Conservation (phyloP, 805 yeast genomes). For the Ogataea pini region DNA sequence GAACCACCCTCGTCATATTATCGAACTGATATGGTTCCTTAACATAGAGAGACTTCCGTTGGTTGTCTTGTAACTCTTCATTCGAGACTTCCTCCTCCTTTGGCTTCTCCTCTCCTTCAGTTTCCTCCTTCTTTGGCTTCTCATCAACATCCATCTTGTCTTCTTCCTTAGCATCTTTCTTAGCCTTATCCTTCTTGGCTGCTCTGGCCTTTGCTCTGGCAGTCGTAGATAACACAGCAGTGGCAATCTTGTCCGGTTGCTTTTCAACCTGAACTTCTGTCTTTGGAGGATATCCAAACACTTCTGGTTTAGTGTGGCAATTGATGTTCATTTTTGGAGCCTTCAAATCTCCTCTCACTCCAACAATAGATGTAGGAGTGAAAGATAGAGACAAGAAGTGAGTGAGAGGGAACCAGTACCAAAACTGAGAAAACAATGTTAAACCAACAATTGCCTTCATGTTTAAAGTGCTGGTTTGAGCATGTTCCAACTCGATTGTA, state of each 20-base stretch:
- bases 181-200: slow-evolving; percentile 50
- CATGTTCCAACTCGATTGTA: slow-evolving; percentile 87
- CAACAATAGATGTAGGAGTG: slow-evolving; percentile 87
- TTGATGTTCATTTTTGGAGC: slow-evolving; percentile 81
- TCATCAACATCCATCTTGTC: slow-evolving; percentile 44
- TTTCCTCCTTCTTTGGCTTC: slow-evolving; percentile 29
- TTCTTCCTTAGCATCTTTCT: slow-evolving; percentile 37
- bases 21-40: slow-evolving; percentile 67
- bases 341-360: slow-evolving; percentile 80
- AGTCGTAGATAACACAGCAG: slow-evolving; percentile 94
- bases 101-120: slow-evolving; percentile 16
- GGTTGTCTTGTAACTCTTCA: slow-evolving; percentile 34
- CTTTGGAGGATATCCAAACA: slow-evolving; percentile 89
- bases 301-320: slow-evolving; percentile 77
- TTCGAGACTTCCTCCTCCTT: slow-evolving; percentile 22
- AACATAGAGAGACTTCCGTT: slow-evolving; percentile 47
- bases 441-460: slow-evolving; percentile 90
- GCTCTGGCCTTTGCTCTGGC: slow-evolving; percentile 93
- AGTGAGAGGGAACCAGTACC: slow-evolving; percentile 98
- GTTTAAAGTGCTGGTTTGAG: slow-evolving; percentile 87
- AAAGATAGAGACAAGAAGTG: slow-evolving; percentile 91
- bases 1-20: slow-evolving; percentile 86
- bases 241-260: slow-evolving; percentile 84
- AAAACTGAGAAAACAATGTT: slow-evolving; percentile 85
- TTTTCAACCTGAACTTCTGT: slow-evolving; percentile 75